These are phyloP conservation scores for Ophiostoma tasmaniense DNA, from an alignment of 2,329 filamentous ascomycete genomes.

Conservation along the genomic window DNA sequence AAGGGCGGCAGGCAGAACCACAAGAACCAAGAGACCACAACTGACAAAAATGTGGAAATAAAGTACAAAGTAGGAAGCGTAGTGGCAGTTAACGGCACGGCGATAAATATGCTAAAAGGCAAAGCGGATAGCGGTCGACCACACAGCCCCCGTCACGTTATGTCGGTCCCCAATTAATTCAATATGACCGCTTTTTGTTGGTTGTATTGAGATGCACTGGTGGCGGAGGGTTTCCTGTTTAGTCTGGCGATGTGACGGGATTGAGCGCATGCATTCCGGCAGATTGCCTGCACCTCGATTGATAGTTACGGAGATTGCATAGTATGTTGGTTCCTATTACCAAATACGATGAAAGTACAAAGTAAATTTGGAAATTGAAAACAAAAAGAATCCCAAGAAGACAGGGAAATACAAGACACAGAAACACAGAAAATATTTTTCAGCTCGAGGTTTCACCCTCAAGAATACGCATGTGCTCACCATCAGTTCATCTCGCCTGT, in stretches of 20 bases:
- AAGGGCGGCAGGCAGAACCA: not conserved
- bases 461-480: too few species aligned
- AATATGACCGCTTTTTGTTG: not conserved
- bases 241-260: not conserved
- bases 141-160: not conserved
- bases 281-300: not conserved
- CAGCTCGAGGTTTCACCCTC: too few species aligned
- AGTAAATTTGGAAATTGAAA: too few species aligned
- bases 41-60: too few species aligned
- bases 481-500: too few species aligned
- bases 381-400: too few species aligned
- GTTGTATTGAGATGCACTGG: not conserved
- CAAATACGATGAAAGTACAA: not conserved
- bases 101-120: not conserved
- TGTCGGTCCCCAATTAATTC: not conserved
- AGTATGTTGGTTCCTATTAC: not conserved
- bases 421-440: too few species aligned
- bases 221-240: not conserved
- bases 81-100: not conserved
- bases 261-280: not conserved
- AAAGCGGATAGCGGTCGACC: not conserved
- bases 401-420: too few species aligned
- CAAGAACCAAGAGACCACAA: not conserved
- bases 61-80: too few species aligned
- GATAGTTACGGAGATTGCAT: not conserved